These are phyloP conservation scores for Poronia punctata DNA, from an alignment of 495 filamentous ascomycete genomes.

Conservation along the genomic window DNA sequence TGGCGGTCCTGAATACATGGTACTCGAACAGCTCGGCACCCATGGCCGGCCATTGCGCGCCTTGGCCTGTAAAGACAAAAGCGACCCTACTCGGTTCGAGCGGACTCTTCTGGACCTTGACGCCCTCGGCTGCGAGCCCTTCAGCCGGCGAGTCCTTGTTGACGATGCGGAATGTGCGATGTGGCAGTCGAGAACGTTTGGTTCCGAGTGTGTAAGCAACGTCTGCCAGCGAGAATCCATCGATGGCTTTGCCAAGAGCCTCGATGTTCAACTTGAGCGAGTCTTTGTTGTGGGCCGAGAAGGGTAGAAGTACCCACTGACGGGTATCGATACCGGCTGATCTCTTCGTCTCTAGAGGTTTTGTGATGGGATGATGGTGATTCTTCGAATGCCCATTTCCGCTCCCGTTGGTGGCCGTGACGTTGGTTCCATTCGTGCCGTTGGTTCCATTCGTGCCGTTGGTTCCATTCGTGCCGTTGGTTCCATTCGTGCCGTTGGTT, in stretches of 20 bases:
- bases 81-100: neutral
- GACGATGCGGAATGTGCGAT: slow-evolving; percentile 21
- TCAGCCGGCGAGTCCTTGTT: slow-evolving; percentile 3
- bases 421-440: too few species aligned
- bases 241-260: slow-evolving; percentile 13
- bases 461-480: too few species aligned
- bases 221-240: slow-evolving; percentile 19
- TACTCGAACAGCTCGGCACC: slow-evolving; percentile 7
- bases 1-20: neutral
- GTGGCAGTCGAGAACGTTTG: slow-evolving; percentile 17
- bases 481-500: too few species aligned
- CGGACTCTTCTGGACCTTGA: neutral
- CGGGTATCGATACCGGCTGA: slow-evolving; percentile 1
- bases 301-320: slow-evolving; percentile 14
- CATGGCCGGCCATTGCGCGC: slow-evolving; percentile 8
- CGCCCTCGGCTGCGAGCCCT: neutral
- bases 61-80: slow-evolving; percentile 9
- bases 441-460: too few species aligned
- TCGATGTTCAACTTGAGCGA: slow-evolving; percentile 24
- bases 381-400: neutral
- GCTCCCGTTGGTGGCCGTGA: neutral
- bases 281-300: slow-evolving; percentile 26
- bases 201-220: slow-evolving; percentile 28
- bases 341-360: neutral
- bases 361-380: neutral